Evolutionary conservation across 768 basidiomycete species (phyloP), one percentile per base, ranked within the genome.

Genomic region (Pholiota molesta): DNA sequence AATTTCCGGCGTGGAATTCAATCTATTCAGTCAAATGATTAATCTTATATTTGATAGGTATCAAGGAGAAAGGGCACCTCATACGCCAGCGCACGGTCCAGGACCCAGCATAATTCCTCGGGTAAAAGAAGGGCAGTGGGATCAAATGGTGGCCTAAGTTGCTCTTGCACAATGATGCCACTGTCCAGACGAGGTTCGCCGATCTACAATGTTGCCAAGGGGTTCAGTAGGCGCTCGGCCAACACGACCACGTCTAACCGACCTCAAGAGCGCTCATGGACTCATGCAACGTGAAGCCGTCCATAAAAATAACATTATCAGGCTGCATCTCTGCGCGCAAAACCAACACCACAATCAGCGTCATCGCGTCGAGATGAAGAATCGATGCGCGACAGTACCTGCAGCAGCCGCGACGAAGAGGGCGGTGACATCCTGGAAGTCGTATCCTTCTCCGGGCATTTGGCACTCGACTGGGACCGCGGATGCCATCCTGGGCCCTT

Each of bases 251-350:
- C 37, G 37, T 13, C 21, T 13, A 28, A 55, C 60, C 44, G 71
- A 91, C 93, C 84, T 95, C 91, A 58, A 97, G 87, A 14, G 94
- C 92, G 67, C 91, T 91, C 95, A 98, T 97, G n/a, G 94, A 89
- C 63, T 98, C 95, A 63, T 89, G 83, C 52, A 97, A 79, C 17
- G 86, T 84, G 66, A 94, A 90, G 31, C 83, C 85, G 0, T 87
- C 83, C 68, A 86, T 86, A 35, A 93, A 81, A 6, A 95, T 62
- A 61, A 94, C 75, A 39, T 80, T 80, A 13, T 86, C 87, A 0
- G 81, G 76, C 31, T 82, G 78, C 84, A 97, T 86, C 44, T 86
- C 93, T 79, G 61, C 2, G 56, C 56, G 42, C 55, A 55, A 47
- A 37, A 44, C 62, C 54, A 52, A 64, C 28, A 33, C 54, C 54